phyloP scores from a whole-genome alignment of 257 asterid species.

The Solanum habrochaites region DNA sequence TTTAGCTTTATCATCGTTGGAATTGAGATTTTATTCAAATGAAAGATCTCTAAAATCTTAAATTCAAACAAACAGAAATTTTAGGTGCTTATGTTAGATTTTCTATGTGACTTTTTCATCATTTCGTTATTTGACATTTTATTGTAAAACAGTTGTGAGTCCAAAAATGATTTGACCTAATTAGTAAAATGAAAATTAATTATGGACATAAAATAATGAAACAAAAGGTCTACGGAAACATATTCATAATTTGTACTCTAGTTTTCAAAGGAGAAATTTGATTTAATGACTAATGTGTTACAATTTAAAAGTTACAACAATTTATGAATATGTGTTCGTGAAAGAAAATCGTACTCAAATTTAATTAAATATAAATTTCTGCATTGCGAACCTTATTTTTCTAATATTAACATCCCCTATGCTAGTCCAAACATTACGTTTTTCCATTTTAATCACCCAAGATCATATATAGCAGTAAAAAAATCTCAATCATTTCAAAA shows the following conservation, averaged over 20 bases:
- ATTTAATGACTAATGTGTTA: neutral
- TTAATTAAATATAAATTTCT: neutral
- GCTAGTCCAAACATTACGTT: too few species aligned
- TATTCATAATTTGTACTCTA: too few species aligned
- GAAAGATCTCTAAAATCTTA: neutral
- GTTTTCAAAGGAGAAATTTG: neutral
- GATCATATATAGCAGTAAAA: fast-evolving
- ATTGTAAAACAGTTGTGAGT: neutral
- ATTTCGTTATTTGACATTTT: neutral
- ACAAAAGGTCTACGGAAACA: neutral
- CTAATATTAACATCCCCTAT: too few species aligned
- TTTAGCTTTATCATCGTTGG: neutral
- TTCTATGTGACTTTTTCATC: neutral
- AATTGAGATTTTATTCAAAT: neutral
- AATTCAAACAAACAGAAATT: neutral
- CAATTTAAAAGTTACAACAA: neutral
- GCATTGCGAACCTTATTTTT: too few species aligned
- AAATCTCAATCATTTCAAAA: too few species aligned
- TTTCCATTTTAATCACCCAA: too few species aligned
- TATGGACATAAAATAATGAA: neutral
- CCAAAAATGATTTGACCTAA: neutral
- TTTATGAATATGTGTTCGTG: too few species aligned
- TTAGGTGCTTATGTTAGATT: neutral
- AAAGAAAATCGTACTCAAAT: too few species aligned
- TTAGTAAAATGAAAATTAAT: neutral